Evolutionary conservation across 345 rosid genomes (phyloP), one percentile per base, ranked within the genome.

Genomic region (Rhodamnia rubescens): DNA sequence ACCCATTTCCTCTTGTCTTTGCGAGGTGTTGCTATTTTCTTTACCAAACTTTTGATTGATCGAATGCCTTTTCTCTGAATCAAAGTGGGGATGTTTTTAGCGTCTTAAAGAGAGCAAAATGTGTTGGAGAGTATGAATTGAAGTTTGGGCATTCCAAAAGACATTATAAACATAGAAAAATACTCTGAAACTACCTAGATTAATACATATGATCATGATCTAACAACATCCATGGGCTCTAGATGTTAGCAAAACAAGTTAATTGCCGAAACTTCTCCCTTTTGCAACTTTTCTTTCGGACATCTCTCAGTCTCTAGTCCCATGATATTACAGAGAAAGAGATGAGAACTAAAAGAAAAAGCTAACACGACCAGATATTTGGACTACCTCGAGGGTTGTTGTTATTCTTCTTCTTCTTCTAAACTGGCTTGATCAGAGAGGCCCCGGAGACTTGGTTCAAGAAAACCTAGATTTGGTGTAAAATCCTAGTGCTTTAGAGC

Each of bases 371-470:
- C 86, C 88, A 58, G 84, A 87, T 86, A 87, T 81, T 7, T 82
- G 74, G 89, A 86, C 88, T 86, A 47, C 89, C 92, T 86, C 51
- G 36, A 42, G 26, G 42, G 84, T 8, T 32, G 24, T 64, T 64
- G 16, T 64, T 64, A 24, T 4, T 64, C 75, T 59, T 59, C 69
- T 57, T 26, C 69, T 59, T 59, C 40, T 61, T 61, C 9, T 8
- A 64, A 64, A 32, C 78, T 64, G 24, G 44, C 78, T 8, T 64
- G 18, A 64, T 32, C 78, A 32, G 44, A 5, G 78, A 64, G 4
- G 44, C 14, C 16, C 50, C 57, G 40, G 47, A 22, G 29, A 83
- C 84, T 16, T 27, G 69, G 64, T 52, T 40, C 61, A 32, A 53
- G 61, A 83, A 83, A 54, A 54, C 36, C 69, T 55, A 83, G 49